Conservation (phyloP, 108 stramenopile genomes). For the Pseudonitzschia multiseries region DNA sequence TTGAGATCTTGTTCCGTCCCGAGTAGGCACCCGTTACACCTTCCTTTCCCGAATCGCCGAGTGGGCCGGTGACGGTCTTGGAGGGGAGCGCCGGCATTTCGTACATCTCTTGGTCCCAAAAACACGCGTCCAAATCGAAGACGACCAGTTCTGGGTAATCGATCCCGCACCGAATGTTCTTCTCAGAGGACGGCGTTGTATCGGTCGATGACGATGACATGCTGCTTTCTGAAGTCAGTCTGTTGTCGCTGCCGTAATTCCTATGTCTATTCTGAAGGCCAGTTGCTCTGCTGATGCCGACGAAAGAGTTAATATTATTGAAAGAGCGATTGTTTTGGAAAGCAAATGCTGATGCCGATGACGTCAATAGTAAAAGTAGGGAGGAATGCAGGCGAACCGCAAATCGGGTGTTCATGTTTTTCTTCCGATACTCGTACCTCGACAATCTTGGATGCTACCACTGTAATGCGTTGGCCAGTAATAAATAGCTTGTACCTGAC, state of each 20-base stretch:
- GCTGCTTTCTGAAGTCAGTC: background rate
- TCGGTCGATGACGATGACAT: background rate
- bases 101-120: slow-evolving; percentile 94
- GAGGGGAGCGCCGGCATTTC: slow-evolving; percentile 58
- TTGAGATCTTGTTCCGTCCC: slow-evolving; percentile 61
- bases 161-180: slow-evolving; percentile 18
- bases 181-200: background rate
- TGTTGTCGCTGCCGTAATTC: background rate
- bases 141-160: slow-evolving; percentile 71
- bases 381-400: background rate
- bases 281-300: background rate
- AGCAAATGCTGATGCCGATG: background rate
- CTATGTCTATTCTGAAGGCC: background rate
- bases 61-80: slow-evolving; percentile 60
- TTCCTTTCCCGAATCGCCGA: slow-evolving; percentile 52
- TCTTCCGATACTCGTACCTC: background rate
- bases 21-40: slow-evolving; percentile 78
- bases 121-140: slow-evolving; percentile 87
- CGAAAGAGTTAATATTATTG: background rate
- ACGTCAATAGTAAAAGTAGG: background rate
- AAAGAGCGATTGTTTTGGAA: background rate
- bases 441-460: too few species aligned
- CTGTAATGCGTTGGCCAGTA: too few species aligned
- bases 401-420: background rate
- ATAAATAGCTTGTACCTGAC: too few species aligned